Evolutionary conservation across 805 yeast species (phyloP).

Genomic region (Dipodascus geniculatus): DNA sequence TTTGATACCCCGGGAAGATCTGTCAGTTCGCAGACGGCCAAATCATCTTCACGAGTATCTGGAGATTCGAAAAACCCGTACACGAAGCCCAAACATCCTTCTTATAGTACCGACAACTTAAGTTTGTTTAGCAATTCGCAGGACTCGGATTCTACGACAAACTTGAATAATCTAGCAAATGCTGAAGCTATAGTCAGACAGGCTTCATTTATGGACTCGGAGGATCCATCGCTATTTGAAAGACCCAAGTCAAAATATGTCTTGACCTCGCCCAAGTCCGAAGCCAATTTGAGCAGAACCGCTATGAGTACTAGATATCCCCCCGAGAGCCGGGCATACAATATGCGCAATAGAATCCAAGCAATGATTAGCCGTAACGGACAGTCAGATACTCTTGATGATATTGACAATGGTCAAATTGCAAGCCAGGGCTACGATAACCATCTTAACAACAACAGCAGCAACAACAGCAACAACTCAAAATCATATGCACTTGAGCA

Average conservation of each 20-base stretch:
- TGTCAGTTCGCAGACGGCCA: neutral
- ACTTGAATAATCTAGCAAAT: neutral
- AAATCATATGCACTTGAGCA: neutral
- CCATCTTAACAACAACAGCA: too few species aligned
- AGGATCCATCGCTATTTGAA: neutral
- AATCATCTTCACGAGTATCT: neutral
- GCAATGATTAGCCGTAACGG: neutral
- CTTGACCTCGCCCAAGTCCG: neutral
- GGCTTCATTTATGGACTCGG: neutral
- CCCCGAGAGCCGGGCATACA: neutral
- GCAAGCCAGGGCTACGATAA: too few species aligned
- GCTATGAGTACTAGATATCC: neutral
- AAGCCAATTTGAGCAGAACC: neutral
- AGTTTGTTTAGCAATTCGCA: neutral
- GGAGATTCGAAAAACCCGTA: neutral
- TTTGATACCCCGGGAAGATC: neutral
- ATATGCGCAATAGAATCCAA: neutral
- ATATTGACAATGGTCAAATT: too few species aligned
- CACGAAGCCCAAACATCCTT: neutral
- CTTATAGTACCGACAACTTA: neutral
- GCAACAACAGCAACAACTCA: neutral
- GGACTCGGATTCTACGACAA: neutral
- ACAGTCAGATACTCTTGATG: neutral
- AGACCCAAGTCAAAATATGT: neutral
- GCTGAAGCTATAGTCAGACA: constrained; percentile 1